Evolutionary conservation across 768 basidiomycete genomes (phyloP), one percentile per base, ranked within the genome.

Genomic region (Tricholoma flavovirens): DNA sequence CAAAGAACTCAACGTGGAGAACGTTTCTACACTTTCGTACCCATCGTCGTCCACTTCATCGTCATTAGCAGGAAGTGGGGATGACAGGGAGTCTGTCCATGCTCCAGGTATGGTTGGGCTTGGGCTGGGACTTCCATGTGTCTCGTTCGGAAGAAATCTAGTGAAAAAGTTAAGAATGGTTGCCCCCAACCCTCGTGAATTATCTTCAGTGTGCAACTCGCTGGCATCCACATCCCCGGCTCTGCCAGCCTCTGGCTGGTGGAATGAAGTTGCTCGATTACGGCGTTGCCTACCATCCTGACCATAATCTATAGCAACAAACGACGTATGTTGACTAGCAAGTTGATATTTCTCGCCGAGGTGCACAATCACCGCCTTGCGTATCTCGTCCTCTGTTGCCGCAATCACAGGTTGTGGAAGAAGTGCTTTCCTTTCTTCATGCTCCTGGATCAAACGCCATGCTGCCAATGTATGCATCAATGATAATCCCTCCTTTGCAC

Each of bases 391-490:
- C 1, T 67, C 64, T 1, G 70, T 64, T 29, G 71, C 67, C 15
- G 51, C 58, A 6, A 62, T 58, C 5, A 67, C 55, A 4, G 71
- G 58, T 9, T 51, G 58, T 4, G 73, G 74, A 21, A 75, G 67
- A n/a, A 68, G 69, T 17, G 68, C 69, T 19, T 55, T 62, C 4
- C 57, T 54, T 22, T 74, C 75, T 46, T 77, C 73, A 42, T 83
- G 64, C 15, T 81, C 81, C 60, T 75, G 75, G n/a, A 86, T 79
- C 26, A 86, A 69, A 12, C 70, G 68, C 55, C 78, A 76, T 1
- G 83, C 84, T 5, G 81, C 77, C 36, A 86, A 68, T 0, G 77
- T 75, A 61, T 86, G 85, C 24, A 86, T 64, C 14, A 79, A 67
- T 21, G 72, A 71, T 15, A 72, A 49, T 9, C 65, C 54, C 60